A percentile compares a stretch with the other conserved stretches of the same genome.
Conservation (phyloP, 139 green algal genomes). For the Monoraphidium neglectum region DNA sequence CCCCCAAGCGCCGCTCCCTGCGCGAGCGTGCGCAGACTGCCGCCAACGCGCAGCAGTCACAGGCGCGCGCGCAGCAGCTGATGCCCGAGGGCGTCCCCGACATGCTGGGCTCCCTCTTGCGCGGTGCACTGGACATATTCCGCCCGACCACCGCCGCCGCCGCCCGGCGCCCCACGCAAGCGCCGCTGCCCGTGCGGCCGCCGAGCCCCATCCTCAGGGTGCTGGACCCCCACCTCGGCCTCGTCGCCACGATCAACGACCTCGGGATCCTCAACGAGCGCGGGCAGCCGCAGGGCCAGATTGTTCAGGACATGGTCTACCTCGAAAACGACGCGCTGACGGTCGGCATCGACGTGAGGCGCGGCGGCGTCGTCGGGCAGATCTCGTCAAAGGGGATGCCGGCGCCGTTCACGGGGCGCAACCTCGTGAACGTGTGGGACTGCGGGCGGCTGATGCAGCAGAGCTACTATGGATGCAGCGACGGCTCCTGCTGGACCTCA, state of each 20-base stretch:
- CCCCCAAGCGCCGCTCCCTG: too few species aligned
- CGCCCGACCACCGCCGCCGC: too few species aligned
- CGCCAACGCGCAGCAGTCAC: too few species aligned
- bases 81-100: too few species aligned
- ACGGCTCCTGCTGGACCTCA: conserved; percentile 23
- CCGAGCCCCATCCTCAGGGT: too few species aligned
- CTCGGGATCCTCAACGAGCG: background rate
- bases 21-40: too few species aligned
- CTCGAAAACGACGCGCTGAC: background rate
- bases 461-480: conserved; percentile 22
- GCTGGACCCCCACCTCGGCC: background rate
- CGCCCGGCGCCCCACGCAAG: too few species aligned
- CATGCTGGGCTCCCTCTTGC: too few species aligned
- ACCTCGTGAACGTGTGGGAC: conserved; percentile 32
- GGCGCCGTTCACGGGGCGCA: background rate
- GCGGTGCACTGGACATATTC: too few species aligned
- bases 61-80: too few species aligned
- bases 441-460: conserved; percentile 25
- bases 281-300: background rate
- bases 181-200: too few species aligned
- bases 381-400: conserved; percentile 24
- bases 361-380: conserved; percentile 6
- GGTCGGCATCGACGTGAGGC: conserved; percentile 4
- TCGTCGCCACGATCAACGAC: background rate
- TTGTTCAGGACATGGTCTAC: background rate